Evolutionary conservation across 768 basidiomycete species (phyloP), one percentile per base, ranked within the genome.

Genomic region (Psilocybe subaeruginosa): DNA sequence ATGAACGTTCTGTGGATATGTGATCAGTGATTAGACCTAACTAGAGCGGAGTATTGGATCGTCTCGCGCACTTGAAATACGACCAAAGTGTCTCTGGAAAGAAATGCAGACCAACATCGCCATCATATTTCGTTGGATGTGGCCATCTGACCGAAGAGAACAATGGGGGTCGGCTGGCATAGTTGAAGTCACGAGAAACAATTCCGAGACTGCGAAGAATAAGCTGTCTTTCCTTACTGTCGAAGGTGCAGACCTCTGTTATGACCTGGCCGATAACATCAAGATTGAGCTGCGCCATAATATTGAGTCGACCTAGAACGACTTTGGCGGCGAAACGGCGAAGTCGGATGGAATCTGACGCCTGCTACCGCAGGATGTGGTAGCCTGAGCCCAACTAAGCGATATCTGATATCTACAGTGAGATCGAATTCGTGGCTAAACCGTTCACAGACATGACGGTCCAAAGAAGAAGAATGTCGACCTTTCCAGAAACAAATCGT

Each of bases 71-170:
- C 79, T 68, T 74, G 69, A 80, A 75, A 60, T 73, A 74, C 8
- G 66, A 67, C 78, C 77, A 78, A 19, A 80, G 61, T 2, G 62
- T 60, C 54, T 73, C 66, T n/a, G 79, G 79, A 54, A 79, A 78
- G 68, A 81, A 79, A 50, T 68, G 69, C 6, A 81, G 67, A 7
- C 76, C 75, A 4, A 75, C 72, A 29, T 75, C 71, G 52, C 14
- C 14, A 16, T 76, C 73, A 46, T 76, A 70, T 52, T 78, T 76
- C 55, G 71, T 64, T 19, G 63, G 69, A 58, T 80, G 78, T 0
- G 79, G 79, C 79, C 79, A 81, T 47, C 69, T 70, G 5, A 79
- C 76, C 1, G 72, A 67, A 41, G 72, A 60, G 61, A 81, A 81
- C 41, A 71, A 33, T 3, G 61, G 35, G 1, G 68, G 63, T 14